Evolutionary conservation across 1,284 basidiomycete species (phyloP).

Genomic region (Boletellus deceptivus): DNA sequence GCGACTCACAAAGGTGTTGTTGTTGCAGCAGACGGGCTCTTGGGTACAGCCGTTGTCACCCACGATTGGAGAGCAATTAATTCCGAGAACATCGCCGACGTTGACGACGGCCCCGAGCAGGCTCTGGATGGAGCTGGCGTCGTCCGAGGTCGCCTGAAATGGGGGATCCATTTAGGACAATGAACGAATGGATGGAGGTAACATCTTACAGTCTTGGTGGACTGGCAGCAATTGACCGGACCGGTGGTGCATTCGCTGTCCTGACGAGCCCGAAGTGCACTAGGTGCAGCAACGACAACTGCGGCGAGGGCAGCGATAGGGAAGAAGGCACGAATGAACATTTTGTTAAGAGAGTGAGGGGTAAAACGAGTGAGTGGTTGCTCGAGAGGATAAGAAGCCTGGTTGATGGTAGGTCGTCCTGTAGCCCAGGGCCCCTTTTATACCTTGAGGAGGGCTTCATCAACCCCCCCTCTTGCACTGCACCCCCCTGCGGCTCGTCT

Average conservation of each 20-base stretch:
- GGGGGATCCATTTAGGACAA: neutral
- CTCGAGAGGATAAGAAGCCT: neutral
- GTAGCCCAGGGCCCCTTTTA: neutral
- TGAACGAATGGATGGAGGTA: neutral
- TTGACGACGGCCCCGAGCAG: neutral
- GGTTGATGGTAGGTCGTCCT: neutral
- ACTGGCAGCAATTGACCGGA: slow-evolving; percentile 3
- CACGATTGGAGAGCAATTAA: slow-evolving; percentile 1
- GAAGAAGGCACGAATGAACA: neutral
- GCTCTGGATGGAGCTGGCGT: neutral
- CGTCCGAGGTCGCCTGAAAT: neutral
- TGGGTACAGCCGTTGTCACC: slow-evolving; percentile 1
- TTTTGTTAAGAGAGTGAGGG: neutral
- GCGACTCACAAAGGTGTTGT: slow-evolving; percentile 5
- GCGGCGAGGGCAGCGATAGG: neutral
- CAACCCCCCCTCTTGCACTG: too few relatives aligned
- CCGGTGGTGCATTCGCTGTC: neutral
- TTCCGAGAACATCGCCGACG: too few relatives aligned
- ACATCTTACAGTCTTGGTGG: neutral
- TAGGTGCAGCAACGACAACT: neutral
- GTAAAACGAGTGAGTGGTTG: neutral
- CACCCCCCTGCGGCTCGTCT: too few relatives aligned
- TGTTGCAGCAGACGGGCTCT: slow-evolving; percentile 16
- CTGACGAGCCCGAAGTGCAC: neutral
- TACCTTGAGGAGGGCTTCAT: neutral